Percentiles rank a stretch among this genome's conserved stretches.
Conservation (phyloP, 2,329 filamentous ascomycete genomes). For the Pestalotiopsis sp. region DNA sequence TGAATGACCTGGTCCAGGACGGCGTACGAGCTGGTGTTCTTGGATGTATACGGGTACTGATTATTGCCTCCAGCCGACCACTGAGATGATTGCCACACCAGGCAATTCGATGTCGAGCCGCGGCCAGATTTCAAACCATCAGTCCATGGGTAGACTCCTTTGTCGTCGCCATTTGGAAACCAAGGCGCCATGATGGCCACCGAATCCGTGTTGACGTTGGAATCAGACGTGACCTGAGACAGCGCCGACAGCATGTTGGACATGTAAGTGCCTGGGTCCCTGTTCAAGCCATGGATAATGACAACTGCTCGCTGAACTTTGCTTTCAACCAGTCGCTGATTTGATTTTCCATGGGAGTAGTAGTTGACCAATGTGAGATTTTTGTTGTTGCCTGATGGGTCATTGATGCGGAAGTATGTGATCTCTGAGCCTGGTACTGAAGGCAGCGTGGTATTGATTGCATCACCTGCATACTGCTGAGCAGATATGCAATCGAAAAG, state of each 20-base stretch:
- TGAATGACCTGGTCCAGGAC: constrained; percentile 11
- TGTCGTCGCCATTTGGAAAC: constrained; percentile 11
- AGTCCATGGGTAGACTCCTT: constrained; percentile 8
- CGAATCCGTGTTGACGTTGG: constrained; percentile 4
- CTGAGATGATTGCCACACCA: background rate
- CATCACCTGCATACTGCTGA: background rate
- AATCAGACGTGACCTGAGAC: constrained; percentile 2
- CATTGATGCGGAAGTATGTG: constrained; percentile 9
- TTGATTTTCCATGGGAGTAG: constrained; percentile 4
- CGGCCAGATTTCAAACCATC: constrained; percentile 2
- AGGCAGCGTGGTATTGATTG: background rate
- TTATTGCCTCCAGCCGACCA: constrained; percentile 13
- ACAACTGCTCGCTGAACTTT: constrained; percentile 10
- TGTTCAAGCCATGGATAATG: constrained; percentile 5
- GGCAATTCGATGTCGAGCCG: background rate
- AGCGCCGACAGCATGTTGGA: constrained; percentile 11
- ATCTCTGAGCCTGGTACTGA: constrained; percentile 4
- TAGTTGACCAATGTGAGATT: constrained; percentile 10
- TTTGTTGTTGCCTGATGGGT: constrained; percentile 4
- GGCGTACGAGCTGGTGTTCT: constrained; percentile 3
- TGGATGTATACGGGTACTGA: constrained; percentile 5
- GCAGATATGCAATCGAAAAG: background rate
- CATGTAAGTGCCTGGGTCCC: constrained; percentile 9
- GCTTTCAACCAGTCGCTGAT: background rate
- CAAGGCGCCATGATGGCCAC: constrained; percentile 10